Base-by-base conservation (phyloP, 1,284 basidiomycete species). In the Ceratobasidium sp. region DNA sequence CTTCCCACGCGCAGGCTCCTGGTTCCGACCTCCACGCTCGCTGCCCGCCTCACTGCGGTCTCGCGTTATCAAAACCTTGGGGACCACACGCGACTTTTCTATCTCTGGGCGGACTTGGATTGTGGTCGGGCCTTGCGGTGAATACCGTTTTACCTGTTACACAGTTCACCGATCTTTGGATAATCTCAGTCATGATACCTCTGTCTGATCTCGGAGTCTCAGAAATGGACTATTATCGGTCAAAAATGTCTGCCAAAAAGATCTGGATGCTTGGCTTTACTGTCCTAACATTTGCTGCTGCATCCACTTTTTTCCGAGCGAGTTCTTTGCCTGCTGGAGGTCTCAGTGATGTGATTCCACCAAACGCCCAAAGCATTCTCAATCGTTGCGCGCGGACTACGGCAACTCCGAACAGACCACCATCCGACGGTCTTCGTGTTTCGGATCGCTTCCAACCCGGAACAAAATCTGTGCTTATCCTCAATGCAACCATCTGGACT, bases 401-500 rank as follows among this genome's bases (percentile, higher is more conserved):
- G 22, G n/a, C 19, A 25, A 52, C n/a, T 29, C 68, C 68, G 2
- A 46, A 57, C 17, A 54, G 37, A n/a, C 37, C 68, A 8, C 6
- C 37, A 32, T 57, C 25, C n/a, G 34, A 70, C n/a, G 3, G 34
- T 2, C 88, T 95, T 15, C 87, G 86, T 7, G 83, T 82, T 51
- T 94, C 91, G 6, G 94, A 96, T 81, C 86, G 95, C 51, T 93
- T 88, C 80, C 92, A 91, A 73, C 83, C 84, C 5, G 91, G 90
- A 2, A 92, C 91, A 0, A 87, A 87, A 51, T 84, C 90, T 2
- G 90, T 90, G 7, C 85, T 92, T 80, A 91, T 97, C 79, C 87
- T 87, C 82, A 95, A 97, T 82, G 93, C 90, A 1, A 90, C 89
- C 0, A 87, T 97, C 19, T 94, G 95, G 88, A 95, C 93, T 0